Percentiles rank a stretch among this genome's conserved stretches.
Evolutionary conservation across 306 rosid genomes (phyloP).

Genomic region (Hippophae rhamnoides): DNA sequence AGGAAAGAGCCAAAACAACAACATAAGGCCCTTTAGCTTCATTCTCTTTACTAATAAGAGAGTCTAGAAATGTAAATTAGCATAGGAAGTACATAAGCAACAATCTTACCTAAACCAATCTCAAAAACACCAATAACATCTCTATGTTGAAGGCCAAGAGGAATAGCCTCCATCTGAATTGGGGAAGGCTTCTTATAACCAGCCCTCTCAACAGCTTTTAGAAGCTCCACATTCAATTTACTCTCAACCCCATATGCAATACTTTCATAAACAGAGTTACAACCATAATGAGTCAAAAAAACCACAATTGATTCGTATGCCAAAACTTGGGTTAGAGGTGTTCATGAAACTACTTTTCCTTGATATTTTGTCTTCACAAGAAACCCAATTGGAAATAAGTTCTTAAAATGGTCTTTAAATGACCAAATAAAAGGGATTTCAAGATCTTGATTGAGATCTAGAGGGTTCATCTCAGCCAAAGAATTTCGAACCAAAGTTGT

Average conservation of each 20-base stretch:
- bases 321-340: slow-evolving; percentile 33
- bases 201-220: too few relatives aligned
- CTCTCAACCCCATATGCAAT: slow-evolving; percentile 28
- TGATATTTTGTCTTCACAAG: slow-evolving; percentile 12
- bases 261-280: slow-evolving; percentile 40
- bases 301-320: slow-evolving; percentile 43
- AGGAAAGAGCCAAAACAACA: too few relatives aligned
- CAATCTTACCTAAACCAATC: too few relatives aligned
- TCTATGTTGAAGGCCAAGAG: too few relatives aligned
- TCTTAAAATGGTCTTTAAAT: slow-evolving; percentile 3
- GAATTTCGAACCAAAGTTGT: slow-evolving; percentile 21
- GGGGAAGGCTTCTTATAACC: too few relatives aligned
- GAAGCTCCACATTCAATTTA: too few relatives aligned
- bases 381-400: slow-evolving; percentile 30
- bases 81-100: too few relatives aligned
- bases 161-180: too few relatives aligned
- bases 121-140: too few relatives aligned
- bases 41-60: too few relatives aligned
- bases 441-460: slow-evolving; percentile 19
- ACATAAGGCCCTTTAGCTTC: too few relatives aligned
- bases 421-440: slow-evolving; percentile 24
- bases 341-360: slow-evolving; percentile 45
- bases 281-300: slow-evolving; percentile 41
- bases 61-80: too few relatives aligned
- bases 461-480: slow-evolving; percentile 27